These are phyloP conservation scores for Xanthoparmelia taractica DNA, from an alignment of 495 filamentous ascomycete genomes.

Conservation along the genomic window DNA sequence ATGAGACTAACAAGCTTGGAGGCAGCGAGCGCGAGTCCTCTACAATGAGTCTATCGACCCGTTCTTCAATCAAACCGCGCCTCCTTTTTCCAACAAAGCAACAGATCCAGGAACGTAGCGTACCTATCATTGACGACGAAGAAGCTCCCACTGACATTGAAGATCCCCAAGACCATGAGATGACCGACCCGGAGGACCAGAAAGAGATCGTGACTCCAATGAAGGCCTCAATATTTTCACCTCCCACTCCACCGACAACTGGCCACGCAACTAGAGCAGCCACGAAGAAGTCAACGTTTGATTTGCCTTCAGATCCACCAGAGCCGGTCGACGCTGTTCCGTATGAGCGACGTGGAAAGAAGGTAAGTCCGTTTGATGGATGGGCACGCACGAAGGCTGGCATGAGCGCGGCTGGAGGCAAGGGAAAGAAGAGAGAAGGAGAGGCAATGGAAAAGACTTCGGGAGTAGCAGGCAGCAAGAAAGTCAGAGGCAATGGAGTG, in stretches of 20 bases:
- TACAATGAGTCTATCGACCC: conserved; percentile 51
- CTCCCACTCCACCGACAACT: conserved; percentile 50
- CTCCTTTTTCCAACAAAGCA: conserved; percentile 64
- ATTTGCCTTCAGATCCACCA: conserved; percentile 20
- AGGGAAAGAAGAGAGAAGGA: conserved; percentile 38
- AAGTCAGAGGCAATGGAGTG: conserved; percentile 5
- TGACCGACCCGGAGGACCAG: conserved; percentile 25
- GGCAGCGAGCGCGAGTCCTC: conserved; percentile 36
- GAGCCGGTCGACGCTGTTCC: conserved; percentile 14
- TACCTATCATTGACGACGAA: conserved; percentile 45
- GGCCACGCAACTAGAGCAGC: conserved; percentile 44
- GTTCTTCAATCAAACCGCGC: conserved; percentile 72
- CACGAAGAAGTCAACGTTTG: conserved; percentile 19
- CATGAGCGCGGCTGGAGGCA: conserved; percentile 17
- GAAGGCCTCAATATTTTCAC: conserved; percentile 40
- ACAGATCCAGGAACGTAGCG: conserved; percentile 29
- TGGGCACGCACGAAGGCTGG: conserved; percentile 56
- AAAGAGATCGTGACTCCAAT: conserved; percentile 39
- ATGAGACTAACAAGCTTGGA: conserved; percentile 23
- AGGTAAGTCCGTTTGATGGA: conserved; percentile 55
- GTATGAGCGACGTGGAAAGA: conserved; percentile 28
- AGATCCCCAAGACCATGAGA: conserved; percentile 35
- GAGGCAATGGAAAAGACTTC: conserved; percentile 31
- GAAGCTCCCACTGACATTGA: conserved; percentile 52
- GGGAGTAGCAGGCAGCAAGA: conserved; percentile 28